Base-by-base conservation (phyloP, 768 basidiomycete species). In the Podaxis carcinomalis region DNA sequence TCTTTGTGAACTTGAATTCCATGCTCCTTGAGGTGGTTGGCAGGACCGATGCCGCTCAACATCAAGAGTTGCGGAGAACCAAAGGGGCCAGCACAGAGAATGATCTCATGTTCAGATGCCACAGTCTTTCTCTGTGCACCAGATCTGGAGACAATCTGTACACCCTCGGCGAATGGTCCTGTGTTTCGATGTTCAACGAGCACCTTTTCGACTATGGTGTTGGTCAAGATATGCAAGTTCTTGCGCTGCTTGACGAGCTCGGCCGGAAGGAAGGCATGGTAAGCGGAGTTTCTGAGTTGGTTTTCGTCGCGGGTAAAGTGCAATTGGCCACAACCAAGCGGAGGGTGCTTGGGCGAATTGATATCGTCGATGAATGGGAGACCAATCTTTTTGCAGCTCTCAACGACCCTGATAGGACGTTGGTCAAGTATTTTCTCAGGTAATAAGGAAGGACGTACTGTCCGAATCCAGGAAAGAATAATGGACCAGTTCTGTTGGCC, bases 21-120 rank as follows among this genome's bases (percentile, higher is more conserved):
- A 64, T 83, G 74, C 11, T 74, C 68, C n/a, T 76, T 66, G 46
- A 94, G 79, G 39, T 89, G 78, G 3, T 75, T 71, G 0, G 79
- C 78, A 28, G 90, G 87, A 14, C 93, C 93, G 47, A 95, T 76
- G 19, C 93, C 93, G 9, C 89, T 91, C 40, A 92, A 77, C 80
- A 89, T 81, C 25, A 91, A 78, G 40, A 91, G 79, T 16, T 84
- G 83, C 1, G 88, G 88, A 3, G 85, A 80, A 64, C 89, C 85
- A 9, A 90, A 63, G 13, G 68, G 67, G 5, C 70, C 70, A 36
- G 64, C 73, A 5, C 71, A 80, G 9, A 89, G 57, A 3, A 90
- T 75, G 57, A 90, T 78, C 64, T 90, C 87, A 63, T 82, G 85
- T 61, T 72, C 73, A 0, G 85, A 84, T 35, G 64, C 75, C 1